These are phyloP conservation scores for Penicillium canariense DNA, from an alignment of 495 filamentous ascomycete genomes.

Conservation along the genomic window DNA sequence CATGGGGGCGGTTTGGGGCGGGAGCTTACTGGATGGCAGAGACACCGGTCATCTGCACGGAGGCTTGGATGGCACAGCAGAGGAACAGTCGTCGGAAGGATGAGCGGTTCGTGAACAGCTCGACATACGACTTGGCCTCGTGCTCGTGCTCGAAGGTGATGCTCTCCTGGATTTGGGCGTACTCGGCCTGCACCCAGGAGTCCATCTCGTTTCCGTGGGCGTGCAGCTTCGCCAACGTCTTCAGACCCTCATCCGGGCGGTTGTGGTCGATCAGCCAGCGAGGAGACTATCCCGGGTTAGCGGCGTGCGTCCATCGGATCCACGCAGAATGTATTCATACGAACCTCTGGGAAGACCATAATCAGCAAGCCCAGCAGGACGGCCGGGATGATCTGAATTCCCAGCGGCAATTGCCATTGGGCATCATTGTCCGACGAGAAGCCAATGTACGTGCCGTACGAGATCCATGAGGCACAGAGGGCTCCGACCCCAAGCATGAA, in stretches of 20 bases:
- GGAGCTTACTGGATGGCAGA: conserved; percentile 62
- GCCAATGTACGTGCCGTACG: conserved; percentile 49
- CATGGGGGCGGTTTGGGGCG: too few species aligned
- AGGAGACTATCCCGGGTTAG: conserved; percentile 38
- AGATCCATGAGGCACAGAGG: conserved; percentile 42
- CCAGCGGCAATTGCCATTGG: conserved; percentile 44
- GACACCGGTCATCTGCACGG: conserved; percentile 71
- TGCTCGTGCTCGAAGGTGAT: conserved; percentile 53
- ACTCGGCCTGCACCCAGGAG: conserved; percentile 45
- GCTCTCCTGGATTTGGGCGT: conserved; percentile 40
- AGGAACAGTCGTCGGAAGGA: conserved; percentile 69
- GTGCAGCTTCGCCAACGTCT: conserved; percentile 50
- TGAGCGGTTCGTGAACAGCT: conserved; percentile 62
- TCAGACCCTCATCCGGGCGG: conserved; percentile 46
- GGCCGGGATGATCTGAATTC: conserved; percentile 42
- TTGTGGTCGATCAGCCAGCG: conserved; percentile 56
- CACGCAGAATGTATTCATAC: neutral
- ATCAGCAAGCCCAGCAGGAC: conserved; percentile 42
- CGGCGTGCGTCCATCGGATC: too few species aligned
- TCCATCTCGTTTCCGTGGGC: conserved; percentile 44
- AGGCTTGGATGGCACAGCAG: conserved; percentile 64
- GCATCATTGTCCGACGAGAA: conserved; percentile 42
- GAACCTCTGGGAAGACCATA: conserved; percentile 49
- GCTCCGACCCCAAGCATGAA: conserved; percentile 47
- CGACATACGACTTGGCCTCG: conserved; percentile 65